Base-by-base conservation (phyloP, 2,329 filamentous ascomycete species). In the Coniochaeta sp. region DNA sequence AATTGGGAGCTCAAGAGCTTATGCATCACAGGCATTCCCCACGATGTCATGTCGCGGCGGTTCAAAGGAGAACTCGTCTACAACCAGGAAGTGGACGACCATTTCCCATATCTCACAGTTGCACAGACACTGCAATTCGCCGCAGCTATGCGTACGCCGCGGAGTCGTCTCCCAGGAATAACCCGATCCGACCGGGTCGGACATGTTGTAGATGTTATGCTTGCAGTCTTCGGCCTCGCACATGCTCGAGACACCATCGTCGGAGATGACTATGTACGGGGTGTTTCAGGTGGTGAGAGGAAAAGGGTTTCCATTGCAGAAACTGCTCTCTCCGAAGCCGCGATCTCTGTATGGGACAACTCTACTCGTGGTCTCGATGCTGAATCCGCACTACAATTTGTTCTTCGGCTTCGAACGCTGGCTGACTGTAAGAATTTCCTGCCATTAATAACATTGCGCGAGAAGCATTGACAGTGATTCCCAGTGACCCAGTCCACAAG, bases 231-330 rank as follows among this genome's bases (percentile, higher is more conserved):
- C 60, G 84, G 85, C 60, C 80, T 89, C 30, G 80, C 79, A 46
- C 84, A 89, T 58, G 85, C 84, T 0, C 71, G 85, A 57, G 77
- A 82, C 53, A 90, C 86, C 1, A 85, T 83, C 56, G 83, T 91
- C 10, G 87, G 87, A 4, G 82, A 89, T 53, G 85, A 87, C 56
- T 79, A 86, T 33, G 76, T 89, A n/a, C 79, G 85, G 1, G 87
- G 87, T 35, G 76, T 87, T 0, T 83, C 78, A 16, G 85, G 85
- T 24, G 85, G 85, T 35, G 85, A 88, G 64, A 74, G 82, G 52
- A 91, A 92, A 70, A 81, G 89, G 64, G 87, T 92, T 5, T 87
- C 82, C 42, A 89, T 92, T 55, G 87, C 86, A 0, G 88, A 92
- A 67, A 87, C 87, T 55, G 77, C 85, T 52, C 71, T 91, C 8